A percentile compares a stretch with the other conserved stretches of the same genome.
Evolutionary conservation across 306 rosid genomes (phyloP).

Genomic region (Abrus pulchellus): DNA sequence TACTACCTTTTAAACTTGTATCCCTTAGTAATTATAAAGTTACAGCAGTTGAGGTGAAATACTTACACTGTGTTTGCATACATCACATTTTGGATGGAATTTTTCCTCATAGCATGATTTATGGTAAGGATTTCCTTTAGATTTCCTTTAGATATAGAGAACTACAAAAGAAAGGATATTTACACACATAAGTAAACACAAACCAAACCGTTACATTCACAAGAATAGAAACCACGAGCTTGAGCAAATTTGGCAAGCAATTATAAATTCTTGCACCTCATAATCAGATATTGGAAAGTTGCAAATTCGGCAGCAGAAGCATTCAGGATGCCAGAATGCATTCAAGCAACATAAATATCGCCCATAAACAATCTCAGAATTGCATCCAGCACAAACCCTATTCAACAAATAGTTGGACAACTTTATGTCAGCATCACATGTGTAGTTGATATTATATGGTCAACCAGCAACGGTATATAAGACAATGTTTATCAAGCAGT

Average conservation of each 20-base stretch:
- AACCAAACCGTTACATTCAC: not conserved
- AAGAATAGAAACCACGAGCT: not conserved
- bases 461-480: too few species aligned
- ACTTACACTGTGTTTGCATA: conserved; percentile 81
- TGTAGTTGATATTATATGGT: too few species aligned
- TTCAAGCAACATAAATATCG: conserved; percentile 71
- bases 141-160: conserved; percentile 70
- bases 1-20: too few species aligned
- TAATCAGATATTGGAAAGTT: conserved; percentile 68
- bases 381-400: conserved; percentile 78
- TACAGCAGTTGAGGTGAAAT: not conserved
- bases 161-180: conserved; percentile 51
- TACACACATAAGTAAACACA: not conserved
- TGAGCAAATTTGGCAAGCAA: not conserved
- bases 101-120: conserved; percentile 73
- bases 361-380: conserved; percentile 69
- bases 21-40: too few species aligned
- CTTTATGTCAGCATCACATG: too few species aligned
- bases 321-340: conserved; percentile 84
- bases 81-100: conserved; percentile 71
- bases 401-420: too few species aligned
- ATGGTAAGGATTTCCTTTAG: conserved; percentile 74
- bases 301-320: conserved; percentile 76
- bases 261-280: conserved; percentile 62
- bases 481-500: too few species aligned